Percentiles rank a stretch among this genome's conserved stretches.
phyloP scores from a whole-genome alignment of 257 asterid genomes.

The Capsicum pubescens region DNA sequence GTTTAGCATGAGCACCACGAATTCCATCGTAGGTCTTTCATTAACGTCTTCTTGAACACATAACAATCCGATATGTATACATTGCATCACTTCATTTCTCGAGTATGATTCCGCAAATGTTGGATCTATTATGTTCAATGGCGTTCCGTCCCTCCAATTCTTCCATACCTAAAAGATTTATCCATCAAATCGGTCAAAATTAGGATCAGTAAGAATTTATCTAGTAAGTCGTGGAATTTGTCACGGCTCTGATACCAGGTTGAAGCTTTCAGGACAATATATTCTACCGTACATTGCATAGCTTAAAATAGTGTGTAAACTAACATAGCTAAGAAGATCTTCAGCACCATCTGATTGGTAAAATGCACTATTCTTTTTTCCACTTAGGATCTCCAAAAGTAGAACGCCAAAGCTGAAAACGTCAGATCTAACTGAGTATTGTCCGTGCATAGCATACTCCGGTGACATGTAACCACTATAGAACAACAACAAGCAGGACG shows the following conservation, averaged over 20 bases:
- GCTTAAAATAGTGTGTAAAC: neutral
- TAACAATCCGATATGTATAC: conserved; percentile 37
- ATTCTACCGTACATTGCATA: too few species aligned
- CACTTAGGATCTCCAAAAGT: conserved; percentile 39
- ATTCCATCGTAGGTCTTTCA: conserved; percentile 41
- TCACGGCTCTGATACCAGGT: neutral
- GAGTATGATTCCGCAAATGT: conserved; percentile 21
- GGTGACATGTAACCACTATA: conserved; percentile 44
- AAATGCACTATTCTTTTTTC: conserved; percentile 27
- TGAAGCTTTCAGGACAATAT: neutral
- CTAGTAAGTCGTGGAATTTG: neutral
- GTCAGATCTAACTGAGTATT: conserved; percentile 33
- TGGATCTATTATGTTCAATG: conserved; percentile 40
- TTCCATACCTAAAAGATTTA: conserved; percentile 40
- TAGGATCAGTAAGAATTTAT: neutral
- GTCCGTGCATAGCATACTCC: conserved; percentile 34
- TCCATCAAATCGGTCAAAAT: neutral
- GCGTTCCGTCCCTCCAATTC: conserved; percentile 42
- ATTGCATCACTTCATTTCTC: conserved; percentile 34
- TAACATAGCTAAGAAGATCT: conserved; percentile 37
- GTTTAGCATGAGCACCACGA: conserved; percentile 36
- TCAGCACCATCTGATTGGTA: conserved; percentile 20
- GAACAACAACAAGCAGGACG: neutral
- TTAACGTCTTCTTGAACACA: conserved; percentile 40
- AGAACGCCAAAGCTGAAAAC: conserved; percentile 40